A percentile compares a stretch with the other conserved stretches of the same genome.
phyloP scores from a whole-genome alignment of 257 asterid genomes.

The Anisodus acutangulus region DNA sequence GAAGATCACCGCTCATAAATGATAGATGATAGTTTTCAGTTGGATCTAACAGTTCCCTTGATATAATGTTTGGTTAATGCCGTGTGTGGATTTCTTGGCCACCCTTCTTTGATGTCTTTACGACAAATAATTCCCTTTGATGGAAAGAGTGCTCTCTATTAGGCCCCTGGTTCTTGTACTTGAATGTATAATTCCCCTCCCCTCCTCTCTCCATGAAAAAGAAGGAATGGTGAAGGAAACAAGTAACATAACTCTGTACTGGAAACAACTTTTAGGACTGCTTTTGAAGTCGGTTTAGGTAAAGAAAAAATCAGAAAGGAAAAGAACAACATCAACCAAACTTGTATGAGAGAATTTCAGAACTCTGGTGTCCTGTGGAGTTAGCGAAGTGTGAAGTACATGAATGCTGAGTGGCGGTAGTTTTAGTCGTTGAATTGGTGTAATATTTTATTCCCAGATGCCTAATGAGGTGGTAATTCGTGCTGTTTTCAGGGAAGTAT shows the following conservation, averaged over 20 bases:
- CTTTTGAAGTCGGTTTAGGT: background rate
- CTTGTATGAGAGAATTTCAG: background rate
- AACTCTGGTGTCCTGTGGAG: background rate
- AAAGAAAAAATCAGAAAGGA: background rate
- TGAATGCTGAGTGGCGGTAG: background rate
- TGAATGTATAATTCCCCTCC: background rate
- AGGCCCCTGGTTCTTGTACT: background rate
- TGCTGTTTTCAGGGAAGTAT: slow-evolving; percentile 67
- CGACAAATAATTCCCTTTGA: background rate
- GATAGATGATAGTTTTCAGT: background rate
- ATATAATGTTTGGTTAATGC: background rate
- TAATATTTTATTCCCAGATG: background rate
- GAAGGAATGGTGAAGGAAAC: slow-evolving; percentile 18
- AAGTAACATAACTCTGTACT: background rate
- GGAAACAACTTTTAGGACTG: background rate
- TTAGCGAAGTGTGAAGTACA: background rate
- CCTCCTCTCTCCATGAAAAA: background rate
- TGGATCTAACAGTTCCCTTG: background rate
- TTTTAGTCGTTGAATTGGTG: slow-evolving; percentile 4
- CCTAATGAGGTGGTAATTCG: background rate
- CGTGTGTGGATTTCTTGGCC: background rate
- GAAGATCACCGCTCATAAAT: background rate
- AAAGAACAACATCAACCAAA: background rate
- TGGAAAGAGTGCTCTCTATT: background rate
- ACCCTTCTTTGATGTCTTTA: background rate